phyloP scores from a whole-genome alignment of 495 filamentous ascomycete species.

The Podospora comata region DNA sequence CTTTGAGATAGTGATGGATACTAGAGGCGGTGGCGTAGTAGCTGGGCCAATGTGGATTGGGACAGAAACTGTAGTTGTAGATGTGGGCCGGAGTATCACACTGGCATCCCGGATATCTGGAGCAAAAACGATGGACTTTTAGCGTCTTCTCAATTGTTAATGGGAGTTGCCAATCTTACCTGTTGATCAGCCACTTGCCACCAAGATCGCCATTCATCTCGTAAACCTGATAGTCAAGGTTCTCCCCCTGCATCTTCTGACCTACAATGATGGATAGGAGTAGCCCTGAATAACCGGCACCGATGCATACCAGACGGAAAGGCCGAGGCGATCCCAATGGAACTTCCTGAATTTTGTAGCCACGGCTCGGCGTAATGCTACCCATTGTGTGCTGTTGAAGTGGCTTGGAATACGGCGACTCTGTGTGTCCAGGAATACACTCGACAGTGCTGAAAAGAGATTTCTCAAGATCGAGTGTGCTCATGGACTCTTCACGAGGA shows the following conservation, averaged over 20 bases:
- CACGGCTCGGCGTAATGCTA: neutral
- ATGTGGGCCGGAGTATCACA: neutral
- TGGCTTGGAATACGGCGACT: neutral
- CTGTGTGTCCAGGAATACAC: no score
- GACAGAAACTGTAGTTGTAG: neutral
- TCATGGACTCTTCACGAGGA: neutral
- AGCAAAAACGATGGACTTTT: neutral
- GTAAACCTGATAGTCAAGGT: neutral
- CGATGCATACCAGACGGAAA: neutral
- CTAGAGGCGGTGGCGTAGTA: neutral
- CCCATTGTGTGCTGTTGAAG: neutral
- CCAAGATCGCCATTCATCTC: neutral
- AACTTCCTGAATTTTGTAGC: neutral
- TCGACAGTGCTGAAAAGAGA: no score
- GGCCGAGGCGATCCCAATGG: neutral
- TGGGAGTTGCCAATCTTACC: neutral
- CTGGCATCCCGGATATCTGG: neutral
- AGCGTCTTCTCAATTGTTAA: neutral
- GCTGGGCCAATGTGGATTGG: neutral
- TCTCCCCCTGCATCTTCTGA: neutral
- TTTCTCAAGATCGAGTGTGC: no score
- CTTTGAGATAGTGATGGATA: neutral
- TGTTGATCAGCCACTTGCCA: neutral
- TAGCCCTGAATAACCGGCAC: neutral
- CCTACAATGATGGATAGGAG: neutral